phyloP scores from a whole-genome alignment of 805 yeast species.

The Wickerhamomyces alni region DNA sequence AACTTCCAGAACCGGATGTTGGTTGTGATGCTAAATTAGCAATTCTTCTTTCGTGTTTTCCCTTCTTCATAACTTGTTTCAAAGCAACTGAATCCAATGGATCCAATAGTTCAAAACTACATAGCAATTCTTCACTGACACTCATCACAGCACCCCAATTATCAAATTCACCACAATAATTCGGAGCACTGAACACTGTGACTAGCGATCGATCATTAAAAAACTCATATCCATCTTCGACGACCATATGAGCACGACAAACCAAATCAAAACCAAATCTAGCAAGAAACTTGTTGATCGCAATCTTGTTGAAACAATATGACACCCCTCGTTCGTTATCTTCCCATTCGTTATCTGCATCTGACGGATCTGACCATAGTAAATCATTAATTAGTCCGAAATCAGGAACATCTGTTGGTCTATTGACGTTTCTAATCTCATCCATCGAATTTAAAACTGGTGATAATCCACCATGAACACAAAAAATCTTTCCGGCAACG shows the following conservation, averaged over 20 bases:
- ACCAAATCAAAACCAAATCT: slow-evolving; percentile 69
- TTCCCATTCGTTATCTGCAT: slow-evolving; percentile 58
- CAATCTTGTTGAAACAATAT: slow-evolving; percentile 67
- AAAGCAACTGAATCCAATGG: slow-evolving; percentile 91
- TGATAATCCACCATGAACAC: slow-evolving; percentile 80
- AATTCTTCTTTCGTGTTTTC: slow-evolving; percentile 76
- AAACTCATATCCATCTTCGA: slow-evolving; percentile 83
- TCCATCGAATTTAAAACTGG: slow-evolving; percentile 61
- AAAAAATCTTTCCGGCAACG: slow-evolving; percentile 91
- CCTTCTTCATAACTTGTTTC: slow-evolving; percentile 91
- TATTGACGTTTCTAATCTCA: slow-evolving; percentile 63
- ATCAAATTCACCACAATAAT: slow-evolving; percentile 52
- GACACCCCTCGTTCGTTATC: slow-evolving; percentile 82
- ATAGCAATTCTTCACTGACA: slow-evolving; percentile 84
- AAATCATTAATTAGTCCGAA: slow-evolving; percentile 72
- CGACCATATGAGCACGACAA: slow-evolving; percentile 85
- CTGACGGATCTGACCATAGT: slow-evolving; percentile 79
- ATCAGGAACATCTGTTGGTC: slow-evolving; percentile 85
- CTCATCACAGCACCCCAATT: slow-evolving; percentile 99
- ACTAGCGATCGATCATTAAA: slow-evolving; percentile 69
- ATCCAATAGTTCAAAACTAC: slow-evolving; percentile 89
- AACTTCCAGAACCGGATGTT: slow-evolving; percentile 8
- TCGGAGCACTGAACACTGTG: slow-evolving; percentile 78
- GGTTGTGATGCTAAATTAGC: slow-evolving; percentile 36
- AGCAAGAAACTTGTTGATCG: slow-evolving; percentile 60